These are phyloP conservation scores for Rhizophlyctis rosea DNA, from an alignment of 192 early-diverging fungal genomes.

Conservation along the genomic window DNA sequence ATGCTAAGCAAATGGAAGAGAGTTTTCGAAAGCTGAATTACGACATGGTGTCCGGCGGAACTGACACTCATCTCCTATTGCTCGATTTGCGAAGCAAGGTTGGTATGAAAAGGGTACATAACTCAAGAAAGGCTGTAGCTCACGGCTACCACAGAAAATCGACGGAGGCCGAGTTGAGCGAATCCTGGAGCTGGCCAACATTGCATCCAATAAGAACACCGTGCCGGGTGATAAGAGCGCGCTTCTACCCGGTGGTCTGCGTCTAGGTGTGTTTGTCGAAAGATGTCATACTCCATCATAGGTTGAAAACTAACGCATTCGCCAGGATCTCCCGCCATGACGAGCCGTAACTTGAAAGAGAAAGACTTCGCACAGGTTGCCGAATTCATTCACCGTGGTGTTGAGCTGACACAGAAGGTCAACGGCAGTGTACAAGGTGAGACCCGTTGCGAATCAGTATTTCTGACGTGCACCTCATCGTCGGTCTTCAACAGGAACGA, in stretches of 20 bases:
- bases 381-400: conserved; percentile 83
- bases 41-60: conserved; percentile 85
- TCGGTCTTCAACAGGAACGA: no score
- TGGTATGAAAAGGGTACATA: conserved; percentile 14
- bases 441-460: no score
- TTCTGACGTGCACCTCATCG: no score
- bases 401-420: conserved; percentile 72
- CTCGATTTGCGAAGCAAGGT: conserved; percentile 79
- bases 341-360: conserved; percentile 83
- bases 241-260: conserved; percentile 88
- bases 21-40: conserved; percentile 71
- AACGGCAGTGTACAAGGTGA: conserved; percentile 58
- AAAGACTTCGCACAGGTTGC: conserved; percentile 85
- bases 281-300: not conserved
- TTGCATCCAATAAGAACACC: conserved; percentile 99
- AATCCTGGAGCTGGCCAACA: conserved; percentile 92
- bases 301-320: no score
- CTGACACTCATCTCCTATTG: conserved; percentile 93
- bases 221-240: conserved; percentile 95
- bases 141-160: conserved; percentile 52
- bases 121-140: not conserved
- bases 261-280: conserved; percentile 65
- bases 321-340: conserved; percentile 90
- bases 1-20: conserved; percentile 85
- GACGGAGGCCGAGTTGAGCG: conserved; percentile 97